Base-by-base conservation (phyloP, 2,329 filamentous ascomycete genomes). In the Pyricularia grisea region DNA sequence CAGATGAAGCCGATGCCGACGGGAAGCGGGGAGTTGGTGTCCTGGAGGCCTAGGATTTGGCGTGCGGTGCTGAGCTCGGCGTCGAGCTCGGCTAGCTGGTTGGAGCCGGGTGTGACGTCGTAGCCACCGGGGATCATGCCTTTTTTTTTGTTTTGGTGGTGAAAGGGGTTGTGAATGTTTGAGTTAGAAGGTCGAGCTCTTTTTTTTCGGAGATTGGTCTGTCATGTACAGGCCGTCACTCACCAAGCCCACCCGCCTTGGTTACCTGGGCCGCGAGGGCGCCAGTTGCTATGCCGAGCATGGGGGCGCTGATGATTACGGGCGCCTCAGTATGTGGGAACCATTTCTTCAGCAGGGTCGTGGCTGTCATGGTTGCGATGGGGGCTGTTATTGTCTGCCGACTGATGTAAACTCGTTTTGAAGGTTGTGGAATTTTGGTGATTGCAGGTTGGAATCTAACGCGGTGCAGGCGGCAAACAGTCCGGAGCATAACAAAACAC, bases 1-100 rank as follows among this genome's bases (percentile, higher is more conserved):
- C 87, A 84, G 68, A 91, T 82, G 76, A 91, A 88, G 68, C 88
- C 89, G 3, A 90, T 80, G 70, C 84, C 87, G 55, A 91, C 77
- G 55, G 84, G 84, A n/a, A 17, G 28, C 33, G 71, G 63, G 65
- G 5, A 67, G 31, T n/a, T 69, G 69, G 23, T 69, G 27, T 73
- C 72, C 10, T 50, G 42, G 20, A 79, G 74, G 30, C 69, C 70
- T 25, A 78, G 74, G 42, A 72, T 33, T 5, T 71, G 23, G 30
- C 75, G 73, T 1, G 74, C 77, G 28, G 69, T 58, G 55, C 68
- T 23, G 17, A 80, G 77, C 70, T 80, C 76, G 30, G 72, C 70
- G 20, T 76, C 74, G n/a, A 81, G 74, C 14, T 71, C 68, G 30
- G 70, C 42, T 17, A 78, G 75, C 4, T 73, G 73, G 1, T 74